Base-by-base conservation (phyloP, 2,329 filamentous ascomycete species). In the Exophiala aquamarina region DNA sequence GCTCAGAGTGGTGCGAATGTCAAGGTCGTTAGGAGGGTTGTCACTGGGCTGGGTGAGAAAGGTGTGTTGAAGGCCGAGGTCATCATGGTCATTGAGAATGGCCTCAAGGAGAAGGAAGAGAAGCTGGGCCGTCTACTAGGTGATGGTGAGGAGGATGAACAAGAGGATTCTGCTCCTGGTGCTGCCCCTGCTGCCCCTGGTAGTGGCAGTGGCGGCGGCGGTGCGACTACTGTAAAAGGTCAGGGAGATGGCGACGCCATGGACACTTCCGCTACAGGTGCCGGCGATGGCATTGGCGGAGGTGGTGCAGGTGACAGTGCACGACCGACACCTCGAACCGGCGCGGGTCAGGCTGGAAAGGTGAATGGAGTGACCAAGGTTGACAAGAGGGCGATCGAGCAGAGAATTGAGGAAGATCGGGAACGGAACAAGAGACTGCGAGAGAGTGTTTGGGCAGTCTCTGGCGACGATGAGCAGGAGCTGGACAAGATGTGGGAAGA, bases 361-460 rank as follows among this genome's bases (percentile, higher is more conserved):
- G 49, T 69, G 20, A 21, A 8, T 19, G 72, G 72, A 3, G 61
- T 61, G 8, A 67, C 74, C 35, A 72, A 76, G 41, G 66, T 93
- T 41, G 89, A 96, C 62, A 93, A 92, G 69, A 80, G 86, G 46
- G 88, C 95, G 70, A 87, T 96, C 43, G 91, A 97, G 70, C 91
- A 97, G 72, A 78, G 93, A 32, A 95, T 98, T 54, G 94, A 98
- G 60, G 94, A 98, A 69, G 93, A 98, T 67, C 77, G 93, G 3
- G 93, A 98, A 67, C 76, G 93, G 34, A 94, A 98, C 68, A 98
- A 98, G 75, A 76, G 92, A 34, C 74, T 92, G 61, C 75, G 93
- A 17, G 93, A 98, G 70, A 90, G 84, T 60, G 94, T 95, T 54
- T 98, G 94, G 93, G 89, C 90, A 1, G 83, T 95, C 2, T 81